Evolutionary conservation across 441 rosid species (phyloP).

Genomic region (Manihot esculenta): DNA sequence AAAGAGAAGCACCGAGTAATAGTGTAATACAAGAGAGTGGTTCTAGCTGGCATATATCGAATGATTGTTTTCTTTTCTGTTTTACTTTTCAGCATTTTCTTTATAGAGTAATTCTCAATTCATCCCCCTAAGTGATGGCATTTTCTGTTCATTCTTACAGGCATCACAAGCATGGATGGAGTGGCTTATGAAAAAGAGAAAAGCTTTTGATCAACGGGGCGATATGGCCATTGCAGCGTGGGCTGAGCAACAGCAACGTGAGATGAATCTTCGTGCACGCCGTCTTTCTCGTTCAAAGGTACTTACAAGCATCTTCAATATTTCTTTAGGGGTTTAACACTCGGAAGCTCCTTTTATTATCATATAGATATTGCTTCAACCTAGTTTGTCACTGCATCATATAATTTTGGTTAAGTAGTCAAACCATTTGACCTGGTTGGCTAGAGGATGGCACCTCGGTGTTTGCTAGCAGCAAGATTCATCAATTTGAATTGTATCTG

Average conservation of each 20-base stretch:
- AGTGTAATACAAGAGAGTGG: neutral
- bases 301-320: conserved; percentile 10
- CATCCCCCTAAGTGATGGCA: neutral
- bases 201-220: conserved; percentile 95
- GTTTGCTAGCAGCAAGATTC: neutral
- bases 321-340: conserved; percentile 8
- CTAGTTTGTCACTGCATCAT: conserved; percentile 6
- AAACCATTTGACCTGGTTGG: too few species aligned
- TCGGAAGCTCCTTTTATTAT: conserved; percentile 12
- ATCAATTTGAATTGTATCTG: neutral
- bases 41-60: neutral
- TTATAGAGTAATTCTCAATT: neutral
- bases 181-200: conserved; percentile 86
- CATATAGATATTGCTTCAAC: conserved; percentile 9
- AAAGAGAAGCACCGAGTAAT: neutral
- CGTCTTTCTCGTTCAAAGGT: conserved; percentile 94
- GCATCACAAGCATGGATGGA: conserved; percentile 99
- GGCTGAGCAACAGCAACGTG: conserved; percentile 98
- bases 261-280: conserved; percentile 78
- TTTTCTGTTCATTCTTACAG: conserved; percentile 31
- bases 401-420: neutral
- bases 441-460: neutral
- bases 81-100: neutral
- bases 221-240: conserved; percentile 95
- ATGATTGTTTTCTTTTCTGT: neutral